Conservation (phyloP, 805 yeast genomes). For the Kuraishia piskuri region DNA sequence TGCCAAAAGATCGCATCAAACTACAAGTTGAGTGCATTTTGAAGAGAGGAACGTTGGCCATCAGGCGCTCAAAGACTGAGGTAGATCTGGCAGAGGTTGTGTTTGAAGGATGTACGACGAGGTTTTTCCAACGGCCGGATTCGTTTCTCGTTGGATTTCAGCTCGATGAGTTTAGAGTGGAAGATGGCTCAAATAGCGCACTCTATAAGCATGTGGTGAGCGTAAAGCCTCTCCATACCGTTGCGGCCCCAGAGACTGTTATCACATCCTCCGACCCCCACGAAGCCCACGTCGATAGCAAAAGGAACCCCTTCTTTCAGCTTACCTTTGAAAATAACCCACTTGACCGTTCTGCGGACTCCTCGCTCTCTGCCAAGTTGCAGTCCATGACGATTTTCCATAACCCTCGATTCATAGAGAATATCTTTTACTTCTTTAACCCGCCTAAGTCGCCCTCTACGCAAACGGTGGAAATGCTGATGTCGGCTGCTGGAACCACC, state of each 20-base stretch:
- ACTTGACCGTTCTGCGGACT: conserved; percentile 74
- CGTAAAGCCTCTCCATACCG: conserved; percentile 49
- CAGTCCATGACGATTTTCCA: conserved; percentile 86
- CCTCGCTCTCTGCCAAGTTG: conserved; percentile 62
- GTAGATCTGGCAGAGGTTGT: conserved; percentile 63
- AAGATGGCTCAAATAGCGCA: conserved; percentile 75
- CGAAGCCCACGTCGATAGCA: conserved; percentile 1
- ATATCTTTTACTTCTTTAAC: conserved; percentile 64
- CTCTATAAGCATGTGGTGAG: conserved; percentile 84
- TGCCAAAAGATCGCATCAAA: conserved; percentile 69
- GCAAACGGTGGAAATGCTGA: conserved; percentile 71
- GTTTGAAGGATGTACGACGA: conserved; percentile 75
- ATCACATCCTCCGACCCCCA: conserved; percentile 1
- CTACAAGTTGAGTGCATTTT: conserved; percentile 60
- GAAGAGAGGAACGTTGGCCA: conserved; percentile 67
- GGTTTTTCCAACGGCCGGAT: conserved; percentile 68
- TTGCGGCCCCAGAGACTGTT: conserved; percentile 6
- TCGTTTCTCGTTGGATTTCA: conserved; percentile 68
- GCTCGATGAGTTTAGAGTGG: conserved; percentile 73
- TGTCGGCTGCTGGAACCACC: conserved; percentile 92
- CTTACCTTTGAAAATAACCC: conserved; percentile 83
- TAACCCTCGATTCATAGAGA: conserved; percentile 77
- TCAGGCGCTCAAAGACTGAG: conserved; percentile 32
- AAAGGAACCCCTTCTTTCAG: conserved; percentile 64
- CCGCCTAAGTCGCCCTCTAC: conserved; percentile 84